Percentiles rank a stretch among this genome's conserved stretches.
Conservation (phyloP, 306 rosid genomes). For the Notholithocarpus densiflorus region DNA sequence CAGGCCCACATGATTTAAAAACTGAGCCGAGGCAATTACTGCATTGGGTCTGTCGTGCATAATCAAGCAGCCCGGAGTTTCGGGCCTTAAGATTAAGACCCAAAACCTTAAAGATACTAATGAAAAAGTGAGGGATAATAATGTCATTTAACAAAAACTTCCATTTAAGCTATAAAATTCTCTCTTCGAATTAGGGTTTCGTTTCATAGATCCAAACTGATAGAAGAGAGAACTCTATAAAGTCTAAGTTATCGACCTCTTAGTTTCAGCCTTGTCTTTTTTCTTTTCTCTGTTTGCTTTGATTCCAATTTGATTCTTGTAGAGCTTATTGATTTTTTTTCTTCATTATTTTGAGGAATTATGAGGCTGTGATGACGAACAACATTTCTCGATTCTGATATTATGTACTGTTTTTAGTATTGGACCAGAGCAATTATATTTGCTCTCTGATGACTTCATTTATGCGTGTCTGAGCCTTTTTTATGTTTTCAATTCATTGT, state of each 20-base stretch:
- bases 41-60: too few species aligned
- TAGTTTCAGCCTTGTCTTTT: not conserved
- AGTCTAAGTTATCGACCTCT: too few species aligned
- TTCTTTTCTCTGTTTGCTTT: not conserved
- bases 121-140: not conserved
- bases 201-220: not conserved
- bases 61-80: not conserved
- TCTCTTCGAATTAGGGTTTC: constrained; percentile 8
- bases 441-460: constrained; percentile 52
- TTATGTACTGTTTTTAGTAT: constrained; percentile 2
- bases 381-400: constrained; percentile 68
- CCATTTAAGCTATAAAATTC: not conserved
- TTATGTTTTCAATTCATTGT: not conserved
- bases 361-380: constrained; percentile 51
- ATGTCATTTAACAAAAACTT: not conserved
- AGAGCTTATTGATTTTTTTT: not conserved
- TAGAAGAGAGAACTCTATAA: not conserved
- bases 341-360: not conserved
- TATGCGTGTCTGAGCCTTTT: constrained; percentile 83
- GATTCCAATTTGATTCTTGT: not conserved
- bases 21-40: too few species aligned
- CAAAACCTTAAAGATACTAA: not conserved
- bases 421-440: constrained; percentile 30
- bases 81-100: not conserved
- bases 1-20: too few species aligned